These are phyloP conservation scores for Rhizopus microsporus DNA, from an alignment of 371 early-diverging fungal genomes.

Conservation along the genomic window DNA sequence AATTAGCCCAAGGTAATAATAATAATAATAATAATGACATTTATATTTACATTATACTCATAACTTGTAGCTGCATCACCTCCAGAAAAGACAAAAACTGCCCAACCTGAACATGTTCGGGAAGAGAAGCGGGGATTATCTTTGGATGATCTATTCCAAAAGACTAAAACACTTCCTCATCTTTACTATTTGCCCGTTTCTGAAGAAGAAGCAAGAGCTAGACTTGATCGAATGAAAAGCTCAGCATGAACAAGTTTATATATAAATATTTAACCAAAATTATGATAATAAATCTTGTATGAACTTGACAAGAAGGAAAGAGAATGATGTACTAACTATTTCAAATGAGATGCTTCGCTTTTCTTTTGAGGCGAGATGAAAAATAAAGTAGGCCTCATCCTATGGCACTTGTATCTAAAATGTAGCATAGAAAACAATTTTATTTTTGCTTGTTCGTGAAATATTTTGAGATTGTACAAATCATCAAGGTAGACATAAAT, in stretches of 20 bases:
- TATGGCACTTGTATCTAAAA: too few species aligned
- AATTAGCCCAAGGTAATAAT: slow-evolving; percentile 43
- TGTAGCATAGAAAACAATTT: too few species aligned
- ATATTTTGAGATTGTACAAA: too few species aligned
- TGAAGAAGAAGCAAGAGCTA: slow-evolving; percentile 36
- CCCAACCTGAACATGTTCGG: slow-evolving; percentile 9
- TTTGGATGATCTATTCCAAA: slow-evolving; percentile 54
- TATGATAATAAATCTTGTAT: too few species aligned
- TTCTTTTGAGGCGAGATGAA: too few species aligned
- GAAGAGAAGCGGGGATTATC: slow-evolving; percentile 29
- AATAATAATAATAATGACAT: background rate
- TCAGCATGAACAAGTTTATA: background rate
- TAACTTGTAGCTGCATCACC: slow-evolving; percentile 6
- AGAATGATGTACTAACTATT: too few species aligned
- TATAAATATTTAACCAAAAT: too few species aligned
- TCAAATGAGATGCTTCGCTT: too few species aligned
- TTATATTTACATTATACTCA: background rate
- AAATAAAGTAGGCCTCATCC: too few species aligned
- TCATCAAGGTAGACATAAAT: too few species aligned
- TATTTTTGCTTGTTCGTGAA: too few species aligned
- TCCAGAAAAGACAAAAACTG: slow-evolving; percentile 11
- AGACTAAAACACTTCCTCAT: slow-evolving; percentile 49
- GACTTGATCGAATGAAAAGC: background rate
- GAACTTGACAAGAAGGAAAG: too few species aligned
- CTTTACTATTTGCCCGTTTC: slow-evolving; percentile 57